Conservation (phyloP, 1,139 yeast genomes). For the Nakaseomyces glabratus region DNA sequence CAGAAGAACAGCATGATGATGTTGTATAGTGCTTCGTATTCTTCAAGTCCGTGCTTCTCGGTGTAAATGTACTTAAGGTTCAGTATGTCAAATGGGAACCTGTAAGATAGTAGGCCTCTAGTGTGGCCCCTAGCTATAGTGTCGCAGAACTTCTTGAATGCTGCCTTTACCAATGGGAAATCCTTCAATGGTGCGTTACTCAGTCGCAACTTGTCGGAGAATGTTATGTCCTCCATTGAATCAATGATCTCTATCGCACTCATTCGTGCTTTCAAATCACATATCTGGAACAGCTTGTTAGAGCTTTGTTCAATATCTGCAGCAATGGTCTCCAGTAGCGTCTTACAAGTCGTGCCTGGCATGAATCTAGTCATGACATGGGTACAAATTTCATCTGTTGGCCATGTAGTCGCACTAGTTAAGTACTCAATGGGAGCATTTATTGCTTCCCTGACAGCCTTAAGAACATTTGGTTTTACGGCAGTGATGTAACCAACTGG, state of each 20-base stretch:
- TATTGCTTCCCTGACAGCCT: conserved; percentile 39
- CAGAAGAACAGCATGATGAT: conserved; percentile 65
- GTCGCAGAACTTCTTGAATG: conserved; percentile 27
- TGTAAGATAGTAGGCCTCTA: conserved; percentile 29
- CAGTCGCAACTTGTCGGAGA: conserved; percentile 48
- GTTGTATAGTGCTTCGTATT: conserved; percentile 63
- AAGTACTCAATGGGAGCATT: conserved; percentile 40
- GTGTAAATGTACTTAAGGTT: conserved; percentile 21
- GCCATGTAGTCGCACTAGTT: conserved; percentile 57
- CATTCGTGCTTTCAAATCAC: conserved; percentile 36
- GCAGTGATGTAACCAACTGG: conserved; percentile 56
- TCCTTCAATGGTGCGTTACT: conserved; percentile 49
- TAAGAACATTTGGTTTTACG: conserved; percentile 37
- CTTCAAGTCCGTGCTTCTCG: conserved; percentile 36
- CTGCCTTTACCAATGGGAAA: conserved; percentile 26
- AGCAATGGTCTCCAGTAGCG: conserved; percentile 43
- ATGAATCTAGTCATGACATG: conserved; percentile 39
- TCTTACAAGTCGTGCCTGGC: conserved; percentile 37
- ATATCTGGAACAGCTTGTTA: conserved; percentile 19
- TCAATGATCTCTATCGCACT: conserved; percentile 40
- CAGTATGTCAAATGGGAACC: conserved; percentile 27
- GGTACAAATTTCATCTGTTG: conserved; percentile 50
- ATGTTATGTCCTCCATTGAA: conserved; percentile 31
- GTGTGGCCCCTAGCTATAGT: conserved; percentile 29
- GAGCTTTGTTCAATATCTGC: conserved; percentile 32